These are phyloP conservation scores for Elsinoe australis DNA, from an alignment of 2,329 filamentous ascomycete species.

Conservation along the genomic window DNA sequence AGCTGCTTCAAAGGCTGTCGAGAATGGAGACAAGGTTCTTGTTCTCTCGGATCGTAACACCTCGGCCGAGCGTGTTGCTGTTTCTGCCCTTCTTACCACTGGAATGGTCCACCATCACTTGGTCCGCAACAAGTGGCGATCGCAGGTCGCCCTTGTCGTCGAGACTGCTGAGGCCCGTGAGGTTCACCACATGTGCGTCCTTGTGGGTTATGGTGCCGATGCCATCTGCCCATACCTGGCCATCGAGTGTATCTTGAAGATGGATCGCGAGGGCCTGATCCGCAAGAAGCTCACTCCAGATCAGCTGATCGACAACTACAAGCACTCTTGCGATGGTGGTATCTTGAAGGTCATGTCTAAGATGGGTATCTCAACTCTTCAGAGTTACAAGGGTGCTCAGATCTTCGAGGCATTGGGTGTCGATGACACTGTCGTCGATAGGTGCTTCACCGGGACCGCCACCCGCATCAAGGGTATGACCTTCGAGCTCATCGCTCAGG, in stretches of 20 bases:
- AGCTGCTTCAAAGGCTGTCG: conserved; percentile 73
- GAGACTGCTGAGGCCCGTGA: conserved; percentile 95
- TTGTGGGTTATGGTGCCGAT: conserved; percentile 90
- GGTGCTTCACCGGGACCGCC: conserved; percentile 89
- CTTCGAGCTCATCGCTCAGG: conserved; percentile 86
- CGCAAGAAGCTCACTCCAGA: conserved; percentile 80
- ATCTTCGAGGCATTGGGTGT: conserved; percentile 95
- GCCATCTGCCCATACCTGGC: conserved; percentile 91
- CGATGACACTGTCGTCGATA: conserved; percentile 83
- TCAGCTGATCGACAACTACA: conserved; percentile 87
- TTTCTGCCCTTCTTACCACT: conserved; percentile 80
- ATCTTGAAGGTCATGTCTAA: conserved; percentile 99
- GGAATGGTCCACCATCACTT: conserved; percentile 94
- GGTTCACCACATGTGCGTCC: conserved; percentile 98
- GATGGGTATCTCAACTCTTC: conserved; percentile 96
- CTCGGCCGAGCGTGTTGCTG: conserved; percentile 69
- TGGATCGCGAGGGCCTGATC: conserved; percentile 87
- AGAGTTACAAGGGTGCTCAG: conserved; percentile 95
- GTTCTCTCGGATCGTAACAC: conserved; percentile 84
- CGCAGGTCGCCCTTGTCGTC: conserved; percentile 74
- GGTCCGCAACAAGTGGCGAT: conserved; percentile 92
- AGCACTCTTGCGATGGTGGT: conserved; percentile 90
- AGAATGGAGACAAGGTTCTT: conserved; percentile 75
- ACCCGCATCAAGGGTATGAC: conserved; percentile 91
- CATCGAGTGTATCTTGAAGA: conserved; percentile 94